These are phyloP conservation scores for Tieghemostelium lacteum DNA, from an alignment of 78 protist genomes.

Conservation along the genomic window DNA sequence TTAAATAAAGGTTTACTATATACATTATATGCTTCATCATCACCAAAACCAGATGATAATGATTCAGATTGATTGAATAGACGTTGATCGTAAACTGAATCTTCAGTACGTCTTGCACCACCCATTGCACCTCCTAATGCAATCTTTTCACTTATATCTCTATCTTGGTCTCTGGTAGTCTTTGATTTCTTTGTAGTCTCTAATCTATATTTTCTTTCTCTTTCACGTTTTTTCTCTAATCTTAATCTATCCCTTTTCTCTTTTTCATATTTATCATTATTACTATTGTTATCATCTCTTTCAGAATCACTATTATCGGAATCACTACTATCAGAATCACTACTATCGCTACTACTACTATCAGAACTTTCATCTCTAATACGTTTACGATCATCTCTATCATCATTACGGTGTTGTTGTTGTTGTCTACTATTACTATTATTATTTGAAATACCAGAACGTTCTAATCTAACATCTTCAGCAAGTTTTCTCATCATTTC, in stretches of 20 bases:
- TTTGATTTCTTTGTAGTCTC: conserved; percentile 75
- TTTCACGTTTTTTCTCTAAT: conserved; percentile 68
- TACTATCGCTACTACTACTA: background rate
- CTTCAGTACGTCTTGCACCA: conserved; percentile 70
- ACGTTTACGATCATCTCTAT: conserved; percentile 1
- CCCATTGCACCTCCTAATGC: conserved; percentile 93
- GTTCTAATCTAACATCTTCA: conserved; percentile 42
- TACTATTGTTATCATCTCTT: background rate
- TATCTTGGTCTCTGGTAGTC: conserved; percentile 83
- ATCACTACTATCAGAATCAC: background rate
- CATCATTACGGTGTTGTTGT: background rate
- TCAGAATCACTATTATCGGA: conserved; percentile 19
- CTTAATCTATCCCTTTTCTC: conserved; percentile 79
- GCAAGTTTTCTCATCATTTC: conserved; percentile 72
- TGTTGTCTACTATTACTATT: background rate
- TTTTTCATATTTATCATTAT: conserved; percentile 52
- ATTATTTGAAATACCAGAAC: conserved; percentile 8
- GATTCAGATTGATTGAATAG: conserved; percentile 90
- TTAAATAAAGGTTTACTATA: conserved; percentile 66
- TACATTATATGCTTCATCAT: conserved; percentile 74
- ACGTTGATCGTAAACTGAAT: conserved; percentile 92
- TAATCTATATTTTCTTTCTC: conserved; percentile 67
- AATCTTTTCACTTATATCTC: conserved; percentile 94
- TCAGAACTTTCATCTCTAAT: background rate
- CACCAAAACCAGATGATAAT: conserved; percentile 78